Percentiles rank a stretch among this genome's conserved stretches.
These are phyloP conservation scores for Pseudopediastrum boryanum DNA, from an alignment of 139 green algal genomes.

Conservation along the genomic window DNA sequence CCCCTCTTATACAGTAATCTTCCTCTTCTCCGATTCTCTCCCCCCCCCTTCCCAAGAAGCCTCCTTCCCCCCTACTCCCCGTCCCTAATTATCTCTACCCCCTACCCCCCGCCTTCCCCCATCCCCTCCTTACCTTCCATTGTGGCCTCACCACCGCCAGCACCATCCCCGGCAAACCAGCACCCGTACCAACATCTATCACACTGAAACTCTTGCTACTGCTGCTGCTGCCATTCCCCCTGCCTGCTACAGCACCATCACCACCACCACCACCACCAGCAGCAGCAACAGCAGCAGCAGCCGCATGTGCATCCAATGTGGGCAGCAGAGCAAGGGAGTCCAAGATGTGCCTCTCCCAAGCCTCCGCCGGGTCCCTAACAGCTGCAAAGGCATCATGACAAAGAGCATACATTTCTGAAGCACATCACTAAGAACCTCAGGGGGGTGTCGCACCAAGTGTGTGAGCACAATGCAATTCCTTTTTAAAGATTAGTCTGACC, in stretches of 20 bases:
- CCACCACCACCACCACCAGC: background rate
- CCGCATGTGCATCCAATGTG: constrained; percentile 47
- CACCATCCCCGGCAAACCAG: constrained; percentile 86
- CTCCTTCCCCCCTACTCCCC: no score
- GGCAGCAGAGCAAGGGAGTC: constrained; percentile 86
- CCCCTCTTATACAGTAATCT: no score
- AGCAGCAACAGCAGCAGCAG: background rate
- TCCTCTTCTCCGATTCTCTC: no score
- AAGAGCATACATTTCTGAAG: background rate
- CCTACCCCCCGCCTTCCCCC: background rate
- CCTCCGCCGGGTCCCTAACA: constrained; percentile 60
- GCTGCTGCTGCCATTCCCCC: background rate
- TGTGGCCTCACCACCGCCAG: constrained; percentile 78
- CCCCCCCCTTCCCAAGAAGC: no score
- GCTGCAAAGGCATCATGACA: constrained; percentile 47
- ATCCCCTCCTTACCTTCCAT: constrained; percentile 59
- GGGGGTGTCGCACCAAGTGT: background rate
- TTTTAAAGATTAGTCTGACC: background rate
- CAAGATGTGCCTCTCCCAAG: constrained; percentile 67
- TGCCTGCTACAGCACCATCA: background rate
- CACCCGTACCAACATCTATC: constrained; percentile 91
- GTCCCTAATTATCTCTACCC: no score
- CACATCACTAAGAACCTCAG: background rate
- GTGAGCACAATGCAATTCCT: background rate
- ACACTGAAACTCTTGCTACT: constrained; percentile 41